A percentile compares a stretch with the other conserved stretches of the same genome.
Conservation (phyloP, 1,284 basidiomycete genomes). For the Abortiporus biennis region DNA sequence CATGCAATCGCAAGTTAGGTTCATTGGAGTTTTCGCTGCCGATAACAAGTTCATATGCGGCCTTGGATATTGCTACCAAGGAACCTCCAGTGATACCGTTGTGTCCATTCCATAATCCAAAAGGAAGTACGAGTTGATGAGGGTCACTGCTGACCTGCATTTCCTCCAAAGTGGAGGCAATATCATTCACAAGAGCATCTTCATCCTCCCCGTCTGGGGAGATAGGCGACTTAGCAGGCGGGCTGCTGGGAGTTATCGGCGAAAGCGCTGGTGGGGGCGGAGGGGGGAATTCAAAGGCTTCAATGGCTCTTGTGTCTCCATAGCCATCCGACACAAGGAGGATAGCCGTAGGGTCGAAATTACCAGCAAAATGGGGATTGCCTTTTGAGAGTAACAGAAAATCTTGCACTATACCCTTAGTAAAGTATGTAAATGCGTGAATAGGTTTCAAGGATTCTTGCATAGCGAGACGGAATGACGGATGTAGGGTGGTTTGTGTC, state of each 20-base stretch:
- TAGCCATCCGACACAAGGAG: constrained; percentile 40
- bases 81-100: constrained; percentile 35
- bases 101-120: constrained; percentile 32
- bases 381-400: constrained; percentile 70
- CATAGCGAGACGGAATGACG: constrained; percentile 58
- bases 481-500: constrained; percentile 35
- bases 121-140: constrained; percentile 30
- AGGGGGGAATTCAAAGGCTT: constrained; percentile 54
- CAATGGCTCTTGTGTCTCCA: constrained; percentile 34
- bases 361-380: constrained; percentile 67
- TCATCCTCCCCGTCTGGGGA: constrained; percentile 9
- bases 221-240: constrained; percentile 3
- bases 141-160: constrained; percentile 36
- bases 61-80: constrained; percentile 38
- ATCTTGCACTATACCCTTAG: constrained; percentile 64
- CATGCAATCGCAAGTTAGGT: constrained; percentile 33
- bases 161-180: constrained; percentile 36
- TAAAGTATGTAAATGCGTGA: constrained; percentile 57
- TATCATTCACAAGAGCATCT: constrained; percentile 29
- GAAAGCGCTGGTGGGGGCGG: constrained; percentile 30
- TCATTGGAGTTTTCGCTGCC: constrained; percentile 11
- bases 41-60: constrained; percentile 33
- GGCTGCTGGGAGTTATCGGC: constrained; percentile 3
- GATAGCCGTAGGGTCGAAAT: constrained; percentile 69
- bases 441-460: constrained; percentile 52